These are phyloP conservation scores for Podospora comata DNA, from an alignment of 495 filamentous ascomycete species.

Conservation along the genomic window DNA sequence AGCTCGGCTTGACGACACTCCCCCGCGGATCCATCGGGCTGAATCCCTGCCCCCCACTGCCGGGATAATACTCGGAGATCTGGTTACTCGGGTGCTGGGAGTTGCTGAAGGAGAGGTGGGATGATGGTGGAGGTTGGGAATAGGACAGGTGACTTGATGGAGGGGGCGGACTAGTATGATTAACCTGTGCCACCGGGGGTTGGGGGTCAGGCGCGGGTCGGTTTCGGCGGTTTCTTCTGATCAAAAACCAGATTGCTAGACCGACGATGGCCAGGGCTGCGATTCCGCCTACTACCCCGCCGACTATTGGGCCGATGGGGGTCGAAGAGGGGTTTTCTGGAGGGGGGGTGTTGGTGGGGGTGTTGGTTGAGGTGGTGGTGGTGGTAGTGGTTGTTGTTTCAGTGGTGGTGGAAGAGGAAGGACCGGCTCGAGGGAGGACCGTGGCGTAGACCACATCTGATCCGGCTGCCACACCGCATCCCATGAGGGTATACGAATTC, in stretches of 20 bases:
- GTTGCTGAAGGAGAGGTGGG: background rate
- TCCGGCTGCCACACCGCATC: conserved; percentile 32
- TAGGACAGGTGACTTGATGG: background rate
- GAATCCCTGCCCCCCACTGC: background rate
- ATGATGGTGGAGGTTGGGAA: background rate
- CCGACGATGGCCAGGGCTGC: conserved; percentile 14
- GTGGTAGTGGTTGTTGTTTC: conserved; percentile 4
- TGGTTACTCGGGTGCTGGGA: background rate
- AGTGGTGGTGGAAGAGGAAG: background rate
- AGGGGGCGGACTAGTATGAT: background rate
- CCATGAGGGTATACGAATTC: conserved; percentile 27
- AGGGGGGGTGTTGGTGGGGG: conserved; percentile 1
- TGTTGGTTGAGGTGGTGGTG: background rate
- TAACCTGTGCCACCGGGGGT: background rate
- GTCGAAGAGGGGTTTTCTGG: background rate
- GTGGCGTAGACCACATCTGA: conserved; percentile 22
- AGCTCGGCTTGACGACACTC: background rate
- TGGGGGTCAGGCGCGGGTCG: background rate
- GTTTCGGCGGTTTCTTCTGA: conserved; percentile 2
- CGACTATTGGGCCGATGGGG: conserved; percentile 20
- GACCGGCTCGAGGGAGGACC: background rate
- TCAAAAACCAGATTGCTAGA: conserved; percentile 9
- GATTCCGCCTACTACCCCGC: conserved; percentile 19
- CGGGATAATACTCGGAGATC: background rate
- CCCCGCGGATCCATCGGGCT: conserved; percentile 6